A percentile compares a stretch with the other conserved stretches of the same genome.
phyloP scores from a whole-genome alignment of 2,329 filamentous ascomycete species.

The Mariannaea elegans region DNA sequence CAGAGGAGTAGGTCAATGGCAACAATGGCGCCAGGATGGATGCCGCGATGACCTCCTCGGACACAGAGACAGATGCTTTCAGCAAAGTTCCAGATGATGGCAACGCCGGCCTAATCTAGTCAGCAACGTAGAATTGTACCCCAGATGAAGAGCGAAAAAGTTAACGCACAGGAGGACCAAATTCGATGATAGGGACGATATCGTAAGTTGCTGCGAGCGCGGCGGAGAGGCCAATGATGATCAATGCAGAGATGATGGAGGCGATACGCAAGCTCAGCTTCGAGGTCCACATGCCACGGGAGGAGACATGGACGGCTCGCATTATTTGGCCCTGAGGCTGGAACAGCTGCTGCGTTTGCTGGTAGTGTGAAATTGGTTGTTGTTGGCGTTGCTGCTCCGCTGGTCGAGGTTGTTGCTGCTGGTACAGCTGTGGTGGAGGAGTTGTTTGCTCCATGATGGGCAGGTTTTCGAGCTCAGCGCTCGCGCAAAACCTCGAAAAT shows the following conservation, averaged over 20 bases:
- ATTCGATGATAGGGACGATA: not conserved
- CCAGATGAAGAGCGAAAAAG: too few relatives aligned
- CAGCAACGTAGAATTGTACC: not conserved
- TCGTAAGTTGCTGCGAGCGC: not conserved
- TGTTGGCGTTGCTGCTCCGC: not conserved
- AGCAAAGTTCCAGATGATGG: slow-evolving; percentile 21
- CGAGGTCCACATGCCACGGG: slow-evolving; percentile 11
- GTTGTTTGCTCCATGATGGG: slow-evolving; percentile 6
- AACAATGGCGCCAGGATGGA: slow-evolving; percentile 23
- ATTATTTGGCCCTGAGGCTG: not conserved
- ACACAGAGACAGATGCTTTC: slow-evolving; percentile 24
- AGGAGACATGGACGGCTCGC: slow-evolving; percentile 8
- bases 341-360: not conserved
- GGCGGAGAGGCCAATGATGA: slow-evolving; percentile 11
- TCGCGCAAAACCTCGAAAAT: not conserved
- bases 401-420: not conserved
- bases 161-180: slow-evolving; percentile 9
- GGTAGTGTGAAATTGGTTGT: not conserved
- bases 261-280: slow-evolving; percentile 14
- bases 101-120: slow-evolving; percentile 7
- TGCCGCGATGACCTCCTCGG: slow-evolving; percentile 20
- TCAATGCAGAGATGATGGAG: slow-evolving; percentile 11
- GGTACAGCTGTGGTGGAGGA: slow-evolving; percentile 1
- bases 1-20: slow-evolving; percentile 27
- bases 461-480: not conserved